A percentile compares a stretch with the other conserved stretches of the same genome.
Evolutionary conservation across 257 asterid genomes (phyloP).

Genomic region (Dorcoceras hygrometricum): DNA sequence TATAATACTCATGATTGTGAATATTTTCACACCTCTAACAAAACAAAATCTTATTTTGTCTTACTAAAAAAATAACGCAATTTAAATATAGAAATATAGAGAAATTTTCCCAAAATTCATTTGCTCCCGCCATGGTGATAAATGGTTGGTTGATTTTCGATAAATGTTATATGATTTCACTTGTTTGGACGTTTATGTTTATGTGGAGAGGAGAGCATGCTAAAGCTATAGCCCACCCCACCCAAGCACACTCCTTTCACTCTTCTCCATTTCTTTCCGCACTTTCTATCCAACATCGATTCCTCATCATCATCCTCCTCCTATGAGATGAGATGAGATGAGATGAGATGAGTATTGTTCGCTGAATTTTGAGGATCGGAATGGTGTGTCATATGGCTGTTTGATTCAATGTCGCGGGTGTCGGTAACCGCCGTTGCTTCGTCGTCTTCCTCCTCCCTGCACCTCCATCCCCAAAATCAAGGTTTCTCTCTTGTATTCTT

Average conservation of each 20-base stretch:
- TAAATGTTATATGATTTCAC: slow-evolving; percentile 21
- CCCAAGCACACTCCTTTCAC: slow-evolving; percentile 22
- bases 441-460: slow-evolving; percentile 30
- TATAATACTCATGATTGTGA: too few species aligned
- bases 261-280: slow-evolving; percentile 2
- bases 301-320: slow-evolving; percentile 6
- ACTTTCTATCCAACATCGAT: slow-evolving; percentile 22
- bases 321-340: neutral
- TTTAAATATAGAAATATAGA: too few species aligned
- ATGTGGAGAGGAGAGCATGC: slow-evolving; percentile 72
- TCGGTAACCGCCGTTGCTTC: slow-evolving; percentile 56
- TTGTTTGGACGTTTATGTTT: slow-evolving; percentile 26
- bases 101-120: neutral
- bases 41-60: neutral
- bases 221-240: slow-evolving; percentile 2
- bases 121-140: neutral
- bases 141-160: slow-evolving; percentile 43
- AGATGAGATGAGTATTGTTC: neutral
- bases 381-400: slow-evolving; percentile 29
- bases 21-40: too few species aligned
- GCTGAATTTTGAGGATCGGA: neutral
- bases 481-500: slow-evolving; percentile 18
- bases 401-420: slow-evolving; percentile 49
- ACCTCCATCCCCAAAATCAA: slow-evolving; percentile 29
- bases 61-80: too few species aligned